A percentile compares a stretch with the other conserved stretches of the same genome.
Evolutionary conservation across 768 basidiomycete species (phyloP).

Genomic region (Fomitopsis pulvina): DNA sequence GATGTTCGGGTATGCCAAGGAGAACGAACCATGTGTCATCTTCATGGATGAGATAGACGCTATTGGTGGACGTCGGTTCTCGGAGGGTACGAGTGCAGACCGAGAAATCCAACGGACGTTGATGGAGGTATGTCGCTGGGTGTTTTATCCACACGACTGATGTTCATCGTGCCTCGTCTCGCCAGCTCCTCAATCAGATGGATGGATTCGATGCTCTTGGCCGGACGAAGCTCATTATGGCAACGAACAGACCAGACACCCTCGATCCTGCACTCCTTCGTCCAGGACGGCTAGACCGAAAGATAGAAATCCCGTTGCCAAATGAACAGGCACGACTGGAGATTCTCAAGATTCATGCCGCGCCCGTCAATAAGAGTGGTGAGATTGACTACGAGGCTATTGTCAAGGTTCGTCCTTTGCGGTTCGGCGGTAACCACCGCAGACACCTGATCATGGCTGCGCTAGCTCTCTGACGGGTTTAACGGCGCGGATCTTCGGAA

Average conservation of each 20-base stretch:
- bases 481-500: conserved; percentile 97
- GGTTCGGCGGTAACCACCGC: not conserved
- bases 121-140: conserved; percentile 68
- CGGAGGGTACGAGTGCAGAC: conserved; percentile 95
- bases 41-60: conserved; percentile 99
- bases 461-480: conserved; percentile 79
- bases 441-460: too few relatives aligned
- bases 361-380: conserved; percentile 88
- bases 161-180: not conserved
- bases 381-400: conserved; percentile 98
- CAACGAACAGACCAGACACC: conserved; percentile 98
- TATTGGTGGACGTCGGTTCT: conserved; percentile 85
- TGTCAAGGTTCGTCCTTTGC: conserved; percentile 63
- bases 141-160: not conserved
- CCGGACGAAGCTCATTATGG: conserved; percentile 96
- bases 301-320: conserved; percentile 96
- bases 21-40: conserved; percentile 98
- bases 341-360: conserved; percentile 96
- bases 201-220: conserved; percentile 98
- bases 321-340: conserved; percentile 96
- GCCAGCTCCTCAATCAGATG: conserved; percentile 94
- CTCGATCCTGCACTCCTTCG: conserved; percentile 95
- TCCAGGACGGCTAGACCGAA: conserved; percentile 92
- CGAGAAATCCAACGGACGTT: conserved; percentile 97
- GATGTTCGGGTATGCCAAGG: conserved; percentile 97